Conservation (phyloP, 208 protist genomes). For the Acanthamoeba healyi region DNA sequence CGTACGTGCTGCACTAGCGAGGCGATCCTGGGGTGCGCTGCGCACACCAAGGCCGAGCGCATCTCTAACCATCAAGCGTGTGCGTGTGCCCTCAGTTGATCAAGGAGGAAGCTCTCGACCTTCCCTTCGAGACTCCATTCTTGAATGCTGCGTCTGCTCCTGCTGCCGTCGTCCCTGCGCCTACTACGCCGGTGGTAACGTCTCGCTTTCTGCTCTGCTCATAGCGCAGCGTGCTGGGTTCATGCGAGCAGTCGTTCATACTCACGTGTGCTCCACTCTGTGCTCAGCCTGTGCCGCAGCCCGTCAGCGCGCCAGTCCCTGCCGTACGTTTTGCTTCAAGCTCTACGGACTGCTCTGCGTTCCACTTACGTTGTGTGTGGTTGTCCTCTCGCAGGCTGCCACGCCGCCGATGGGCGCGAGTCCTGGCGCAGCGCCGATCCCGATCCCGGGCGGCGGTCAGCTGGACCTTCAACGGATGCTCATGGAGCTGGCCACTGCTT, state of each 20-base stretch:
- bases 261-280: neutral
- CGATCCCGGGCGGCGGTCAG: neutral
- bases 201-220: too few species aligned
- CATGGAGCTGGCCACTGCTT: constrained; percentile 35
- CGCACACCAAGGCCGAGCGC: too few species aligned
- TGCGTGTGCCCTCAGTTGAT: neutral
- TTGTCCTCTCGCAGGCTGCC: neutral
- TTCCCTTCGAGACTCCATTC: constrained; percentile 48
- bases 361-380: neutral
- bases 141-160: neutral
- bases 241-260: neutral
- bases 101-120: neutral
- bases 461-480: constrained; percentile 21
- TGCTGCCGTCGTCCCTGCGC: neutral
- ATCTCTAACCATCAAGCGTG: too few species aligned
- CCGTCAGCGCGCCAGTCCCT: neutral
- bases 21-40: too few species aligned
- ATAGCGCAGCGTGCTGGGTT: neutral
- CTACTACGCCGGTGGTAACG: neutral
- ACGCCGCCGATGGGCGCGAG: neutral
- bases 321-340: neutral
- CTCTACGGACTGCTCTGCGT: neutral
- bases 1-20: too few species aligned
- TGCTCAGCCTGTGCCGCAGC: neutral
- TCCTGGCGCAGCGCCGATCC: neutral